Base-by-base conservation (phyloP, 2,329 filamentous ascomycete species). In the Phyllosticta citrichinensis region DNA sequence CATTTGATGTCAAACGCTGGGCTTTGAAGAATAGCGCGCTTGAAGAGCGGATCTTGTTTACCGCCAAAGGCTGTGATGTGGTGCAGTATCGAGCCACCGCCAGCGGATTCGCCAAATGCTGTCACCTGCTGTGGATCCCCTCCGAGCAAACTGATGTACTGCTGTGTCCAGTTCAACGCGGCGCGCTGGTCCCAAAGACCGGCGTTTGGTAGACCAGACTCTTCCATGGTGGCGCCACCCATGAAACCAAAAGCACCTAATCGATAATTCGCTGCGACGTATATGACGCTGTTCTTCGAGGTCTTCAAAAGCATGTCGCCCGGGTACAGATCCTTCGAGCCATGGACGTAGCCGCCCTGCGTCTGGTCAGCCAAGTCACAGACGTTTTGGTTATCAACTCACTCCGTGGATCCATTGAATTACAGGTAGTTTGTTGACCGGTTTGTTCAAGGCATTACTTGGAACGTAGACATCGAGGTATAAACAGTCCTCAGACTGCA, bases 61-160 rank as follows among this genome's bases (percentile, higher is more conserved):
- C 72, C 71, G 14, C 71, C 70, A 33, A 71, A 70, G 12, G 72
- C 68, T 56, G 73, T 73, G 25, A 68, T 68, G 58, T 81, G 80
- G 60, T 81, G 78, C 56, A 81, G 65, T 57, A 82, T 77, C 4
- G 77, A 80, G 1, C 77, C 75, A 1, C 77, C 81, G 1, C 81
- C 80, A 0, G 80, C 80, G 9, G 76, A 80, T 64, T 81, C 76
- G 2, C 80, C 81, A 72, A 77, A 78, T 3, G 78, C 78, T 0
- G 76, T 80, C 4, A 82, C 78, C 3, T 70, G 64, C 2, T 67
- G 68, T 4, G 74, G 71, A 62, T 82, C 77, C 17, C 80, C 81
- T 8, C 77, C 76, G 3, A 82, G 68, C 0, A 76, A 68, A 10
- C 65, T 59, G 52, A 81, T 78, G 64, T 81, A 73, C 54, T 77